Evolutionary conservation across 176 grass and related monocot species (phyloP).

Genomic region (Cocos nucifera): DNA sequence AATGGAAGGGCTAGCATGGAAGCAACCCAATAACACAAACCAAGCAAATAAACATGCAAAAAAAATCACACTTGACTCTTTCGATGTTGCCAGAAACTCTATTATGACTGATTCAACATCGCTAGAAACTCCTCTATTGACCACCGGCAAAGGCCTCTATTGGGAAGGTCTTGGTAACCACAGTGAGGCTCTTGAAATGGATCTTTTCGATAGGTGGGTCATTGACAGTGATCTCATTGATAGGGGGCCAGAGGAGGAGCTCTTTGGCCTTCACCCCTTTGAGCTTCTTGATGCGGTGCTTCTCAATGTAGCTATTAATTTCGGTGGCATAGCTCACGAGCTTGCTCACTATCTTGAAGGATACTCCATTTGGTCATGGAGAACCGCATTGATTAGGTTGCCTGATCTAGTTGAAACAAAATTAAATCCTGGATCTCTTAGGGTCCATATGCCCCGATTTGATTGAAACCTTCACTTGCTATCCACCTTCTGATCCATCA

Average conservation of each 20-base stretch:
- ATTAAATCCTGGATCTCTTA: too few species aligned
- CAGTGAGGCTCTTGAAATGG: slow-evolving; percentile 76
- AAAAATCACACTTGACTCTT: too few species aligned
- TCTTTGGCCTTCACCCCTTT: slow-evolving; percentile 87
- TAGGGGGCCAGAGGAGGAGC: slow-evolving; percentile 64
- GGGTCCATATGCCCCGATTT: too few species aligned
- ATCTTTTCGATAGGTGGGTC: slow-evolving; percentile 55
- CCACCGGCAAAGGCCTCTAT: slow-evolving; percentile 56
- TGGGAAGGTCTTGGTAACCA: slow-evolving; percentile 76
- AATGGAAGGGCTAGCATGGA: too few species aligned
- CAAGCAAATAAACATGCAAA: too few species aligned
- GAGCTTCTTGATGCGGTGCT: slow-evolving; percentile 53
- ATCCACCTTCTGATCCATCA: too few species aligned
- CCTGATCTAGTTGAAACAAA: too few species aligned
- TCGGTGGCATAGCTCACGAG: slow-evolving; percentile 57
- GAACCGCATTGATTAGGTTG: too few species aligned
- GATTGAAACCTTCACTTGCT: too few species aligned
- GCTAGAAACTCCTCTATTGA: background rate
- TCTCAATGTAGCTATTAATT: slow-evolving; percentile 40
- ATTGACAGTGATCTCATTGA: slow-evolving; percentile 59
- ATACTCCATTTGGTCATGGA: slow-evolving; percentile 28
- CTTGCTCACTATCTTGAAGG: slow-evolving; percentile 56
- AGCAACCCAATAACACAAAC: too few species aligned
- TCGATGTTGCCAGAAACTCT: too few species aligned
- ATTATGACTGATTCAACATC: too few species aligned